phyloP scores from a whole-genome alignment of 2,329 filamentous ascomycete species.

The Beauveria brongniartii region DNA sequence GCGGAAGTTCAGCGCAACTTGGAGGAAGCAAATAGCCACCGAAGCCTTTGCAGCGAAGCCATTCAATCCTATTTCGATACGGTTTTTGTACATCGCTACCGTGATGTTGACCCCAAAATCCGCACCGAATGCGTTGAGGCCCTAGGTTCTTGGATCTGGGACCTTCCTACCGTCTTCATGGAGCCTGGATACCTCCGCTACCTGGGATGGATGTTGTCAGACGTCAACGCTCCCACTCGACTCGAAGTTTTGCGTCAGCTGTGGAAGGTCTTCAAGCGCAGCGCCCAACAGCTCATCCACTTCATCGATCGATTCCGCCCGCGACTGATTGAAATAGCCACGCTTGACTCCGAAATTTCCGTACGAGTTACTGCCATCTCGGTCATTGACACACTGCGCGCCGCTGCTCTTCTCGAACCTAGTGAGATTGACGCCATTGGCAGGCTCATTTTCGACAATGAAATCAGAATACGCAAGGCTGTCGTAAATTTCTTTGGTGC shows the following conservation, averaged over 20 bases:
- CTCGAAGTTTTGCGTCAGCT: slow-evolving; percentile 84
- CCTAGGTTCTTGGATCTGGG: slow-evolving; percentile 80
- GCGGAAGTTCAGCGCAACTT: slow-evolving; percentile 65
- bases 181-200: slow-evolving; percentile 87
- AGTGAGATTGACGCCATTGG: slow-evolving; percentile 85
- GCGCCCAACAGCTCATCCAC: slow-evolving; percentile 74
- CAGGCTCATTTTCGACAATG: slow-evolving; percentile 80
- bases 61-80: slow-evolving; percentile 86
- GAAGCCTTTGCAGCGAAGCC: slow-evolving; percentile 60
- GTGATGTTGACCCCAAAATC: slow-evolving; percentile 85
- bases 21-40: slow-evolving; percentile 59
- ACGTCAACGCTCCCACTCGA: slow-evolving; percentile 64
- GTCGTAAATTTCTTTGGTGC: slow-evolving; percentile 86
- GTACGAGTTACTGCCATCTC: slow-evolving; percentile 76
- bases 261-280: slow-evolving; percentile 67
- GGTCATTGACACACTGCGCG: slow-evolving; percentile 72
- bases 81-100: slow-evolving; percentile 91
- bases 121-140: slow-evolving; percentile 81
- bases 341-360: slow-evolving; percentile 69
- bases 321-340: slow-evolving; percentile 87
- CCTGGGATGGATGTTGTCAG: slow-evolving; percentile 90
- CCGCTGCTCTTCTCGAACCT: slow-evolving; percentile 80
- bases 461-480: slow-evolving; percentile 76
- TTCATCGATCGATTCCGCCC: slow-evolving; percentile 90
- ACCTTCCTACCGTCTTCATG: slow-evolving; percentile 79